These are phyloP conservation scores for Hordeum pubiflorum DNA, from an alignment of 202 grass and related monocot genomes.

Conservation along the genomic window DNA sequence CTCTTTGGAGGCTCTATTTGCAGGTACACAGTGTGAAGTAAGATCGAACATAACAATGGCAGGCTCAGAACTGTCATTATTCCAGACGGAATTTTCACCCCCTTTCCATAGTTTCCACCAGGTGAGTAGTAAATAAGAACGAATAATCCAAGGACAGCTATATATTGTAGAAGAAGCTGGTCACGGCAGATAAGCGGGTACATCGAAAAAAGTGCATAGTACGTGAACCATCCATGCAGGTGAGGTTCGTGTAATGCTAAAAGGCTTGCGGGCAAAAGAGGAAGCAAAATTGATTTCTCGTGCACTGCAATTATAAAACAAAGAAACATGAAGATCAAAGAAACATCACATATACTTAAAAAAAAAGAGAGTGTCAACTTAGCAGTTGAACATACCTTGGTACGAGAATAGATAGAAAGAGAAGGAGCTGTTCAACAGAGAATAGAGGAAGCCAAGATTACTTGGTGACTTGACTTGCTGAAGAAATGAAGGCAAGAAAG, in stretches of 20 bases:
- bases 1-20: slow-evolving; percentile 60
- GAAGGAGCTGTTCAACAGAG: slow-evolving; percentile 73
- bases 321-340: slow-evolving; percentile 7
- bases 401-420: slow-evolving; percentile 92
- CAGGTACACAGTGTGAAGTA: slow-evolving; percentile 57
- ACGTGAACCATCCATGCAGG: slow-evolving; percentile 67
- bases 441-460: slow-evolving; percentile 75
- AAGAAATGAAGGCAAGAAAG: slow-evolving; percentile 85
- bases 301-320: slow-evolving; percentile 61
- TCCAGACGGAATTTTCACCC: slow-evolving; percentile 17
- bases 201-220: slow-evolving; percentile 84
- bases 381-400: slow-evolving; percentile 58
- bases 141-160: slow-evolving; percentile 61
- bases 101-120: slow-evolving; percentile 18
- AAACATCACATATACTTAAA: not conserved
- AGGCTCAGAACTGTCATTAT: slow-evolving; percentile 43
- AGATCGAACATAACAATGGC: slow-evolving; percentile 42
- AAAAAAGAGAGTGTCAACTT: not conserved
- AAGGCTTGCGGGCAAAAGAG: slow-evolving; percentile 86
- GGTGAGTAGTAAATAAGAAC: slow-evolving; percentile 68
- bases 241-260: slow-evolving; percentile 66
- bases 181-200: slow-evolving; percentile 74
- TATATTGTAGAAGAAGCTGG: slow-evolving; percentile 71
- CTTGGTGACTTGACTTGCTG: slow-evolving; percentile 84
- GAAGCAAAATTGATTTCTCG: slow-evolving; percentile 96